A percentile compares a stretch with the other conserved stretches of the same genome.
phyloP scores from a whole-genome alignment of 2,329 filamentous ascomycete genomes.

The Fusarium solani-melongenae region DNA sequence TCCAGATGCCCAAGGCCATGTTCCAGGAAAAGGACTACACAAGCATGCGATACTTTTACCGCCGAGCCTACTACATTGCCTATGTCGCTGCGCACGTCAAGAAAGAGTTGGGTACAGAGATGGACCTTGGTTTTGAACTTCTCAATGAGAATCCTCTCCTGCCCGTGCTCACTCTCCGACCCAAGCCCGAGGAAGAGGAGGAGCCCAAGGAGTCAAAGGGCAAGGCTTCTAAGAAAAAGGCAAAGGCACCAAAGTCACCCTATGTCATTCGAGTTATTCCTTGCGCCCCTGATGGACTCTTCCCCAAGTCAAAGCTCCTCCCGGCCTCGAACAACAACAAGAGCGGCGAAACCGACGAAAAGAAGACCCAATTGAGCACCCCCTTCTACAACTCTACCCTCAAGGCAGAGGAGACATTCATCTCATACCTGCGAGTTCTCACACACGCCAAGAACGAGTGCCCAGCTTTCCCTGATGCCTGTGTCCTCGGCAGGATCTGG shows the following conservation, averaged over 20 bases:
- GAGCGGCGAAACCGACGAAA: conserved; percentile 57
- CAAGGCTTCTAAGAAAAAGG: conserved; percentile 40
- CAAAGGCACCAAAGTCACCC: conserved; percentile 48
- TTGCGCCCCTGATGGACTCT: conserved; percentile 75
- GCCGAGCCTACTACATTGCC: conserved; percentile 90
- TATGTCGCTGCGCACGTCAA: conserved; percentile 80
- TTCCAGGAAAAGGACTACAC: conserved; percentile 97
- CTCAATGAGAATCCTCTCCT: conserved; percentile 81
- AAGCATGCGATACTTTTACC: conserved; percentile 94
- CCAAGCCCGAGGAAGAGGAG: conserved; percentile 41
- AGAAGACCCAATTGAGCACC: conserved; percentile 65
- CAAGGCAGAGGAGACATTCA: conserved; percentile 79
- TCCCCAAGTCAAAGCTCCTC: conserved; percentile 76
- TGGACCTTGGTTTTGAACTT: conserved; percentile 71
- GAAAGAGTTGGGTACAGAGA: conserved; percentile 61
- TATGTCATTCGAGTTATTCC: conserved; percentile 81
- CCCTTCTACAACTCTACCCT: conserved; percentile 91
- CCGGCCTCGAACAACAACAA: conserved; percentile 78
- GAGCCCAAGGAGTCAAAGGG: conserved; percentile 22
- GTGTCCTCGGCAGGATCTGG: conserved; percentile 88
- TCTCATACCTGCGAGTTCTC: conserved; percentile 80
- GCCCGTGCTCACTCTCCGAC: conserved; percentile 69
- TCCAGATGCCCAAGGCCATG: conserved; percentile 82
- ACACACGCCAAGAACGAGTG: conserved; percentile 77
- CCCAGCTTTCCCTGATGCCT: conserved; percentile 82